Evolutionary conservation across 2,329 filamentous ascomycete species (phyloP).

Genomic region (Thielaviopsis euricoi): DNA sequence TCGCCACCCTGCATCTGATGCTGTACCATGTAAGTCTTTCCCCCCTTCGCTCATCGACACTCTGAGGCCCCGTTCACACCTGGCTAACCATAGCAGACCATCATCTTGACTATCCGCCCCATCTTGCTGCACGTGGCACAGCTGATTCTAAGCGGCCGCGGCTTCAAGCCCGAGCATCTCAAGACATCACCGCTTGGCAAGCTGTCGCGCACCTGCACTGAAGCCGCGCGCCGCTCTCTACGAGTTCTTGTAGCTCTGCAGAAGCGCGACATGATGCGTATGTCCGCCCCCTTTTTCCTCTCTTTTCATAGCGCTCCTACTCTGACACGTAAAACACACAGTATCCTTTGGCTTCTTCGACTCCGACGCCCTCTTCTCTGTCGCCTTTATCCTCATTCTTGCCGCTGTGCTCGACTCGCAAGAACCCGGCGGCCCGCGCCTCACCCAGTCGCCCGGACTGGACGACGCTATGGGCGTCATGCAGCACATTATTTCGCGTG

Average conservation of each 20-base stretch:
- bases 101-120: slow-evolving; percentile 18
- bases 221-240: slow-evolving; percentile 17
- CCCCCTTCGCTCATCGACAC: background rate
- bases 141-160: slow-evolving; percentile 16
- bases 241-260: slow-evolving; percentile 18
- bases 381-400: slow-evolving; percentile 11
- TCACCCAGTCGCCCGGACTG: slow-evolving; percentile 2
- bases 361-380: slow-evolving; percentile 11
- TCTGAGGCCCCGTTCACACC: background rate
- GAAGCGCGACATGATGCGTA: slow-evolving; percentile 18
- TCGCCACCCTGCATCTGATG: slow-evolving; percentile 20
- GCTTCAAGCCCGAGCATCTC: slow-evolving; percentile 14
- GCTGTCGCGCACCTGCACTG: slow-evolving; percentile 17
- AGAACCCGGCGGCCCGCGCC: slow-evolving; percentile 5
- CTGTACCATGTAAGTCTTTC: slow-evolving; percentile 17
- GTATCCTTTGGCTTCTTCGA: slow-evolving; percentile 12
- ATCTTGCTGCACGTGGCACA: slow-evolving; percentile 18
- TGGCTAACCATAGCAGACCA: slow-evolving; percentile 14
- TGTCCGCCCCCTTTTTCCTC: background rate
- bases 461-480: slow-evolving; percentile 11
- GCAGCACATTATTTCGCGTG: slow-evolving; percentile 9
- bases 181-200: slow-evolving; percentile 16
- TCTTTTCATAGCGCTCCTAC: background rate
- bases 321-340: background rate
- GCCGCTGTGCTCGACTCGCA: slow-evolving; percentile 10